A percentile compares a stretch with the other conserved stretches of the same genome.
These are phyloP conservation scores for Phytomonas francai DNA, from an alignment of 208 protist genomes.

Conservation along the genomic window DNA sequence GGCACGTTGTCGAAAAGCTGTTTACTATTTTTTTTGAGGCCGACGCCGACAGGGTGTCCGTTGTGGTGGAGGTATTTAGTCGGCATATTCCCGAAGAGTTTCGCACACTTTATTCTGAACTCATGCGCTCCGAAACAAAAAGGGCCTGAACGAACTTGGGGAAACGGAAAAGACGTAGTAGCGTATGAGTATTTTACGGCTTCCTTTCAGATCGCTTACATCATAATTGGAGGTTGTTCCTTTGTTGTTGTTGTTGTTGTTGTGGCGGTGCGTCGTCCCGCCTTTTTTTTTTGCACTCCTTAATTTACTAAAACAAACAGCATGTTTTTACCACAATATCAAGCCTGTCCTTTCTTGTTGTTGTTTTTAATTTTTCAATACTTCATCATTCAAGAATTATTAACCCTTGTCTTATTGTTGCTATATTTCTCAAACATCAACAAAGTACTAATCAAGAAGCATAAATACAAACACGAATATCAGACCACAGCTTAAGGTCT, in stretches of 20 bases:
- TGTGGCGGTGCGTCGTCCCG: too few relatives aligned
- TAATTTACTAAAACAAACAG: slow-evolving; percentile 1
- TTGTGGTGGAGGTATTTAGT: slow-evolving; percentile 46
- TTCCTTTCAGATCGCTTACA: too few relatives aligned
- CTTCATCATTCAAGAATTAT: neutral
- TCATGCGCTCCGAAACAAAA: slow-evolving; percentile 18
- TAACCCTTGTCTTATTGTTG: neutral
- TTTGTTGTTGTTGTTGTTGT: too few relatives aligned
- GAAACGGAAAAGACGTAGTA: too few relatives aligned
- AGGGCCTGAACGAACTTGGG: too few relatives aligned
- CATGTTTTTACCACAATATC: neutral
- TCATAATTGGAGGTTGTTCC: too few relatives aligned
- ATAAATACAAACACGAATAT: too few relatives aligned
- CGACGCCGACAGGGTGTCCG: slow-evolving; percentile 16
- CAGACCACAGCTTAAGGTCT: too few relatives aligned
- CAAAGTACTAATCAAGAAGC: too few relatives aligned
- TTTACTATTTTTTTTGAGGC: slow-evolving; percentile 36
- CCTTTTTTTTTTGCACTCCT: neutral
- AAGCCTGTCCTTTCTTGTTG: neutral
- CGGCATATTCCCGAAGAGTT: slow-evolving; percentile 75
- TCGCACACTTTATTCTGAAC: slow-evolving; percentile 34
- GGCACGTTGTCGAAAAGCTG: slow-evolving; percentile 18
- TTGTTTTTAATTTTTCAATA: neutral
- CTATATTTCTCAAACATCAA: neutral
- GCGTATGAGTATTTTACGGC: too few relatives aligned